These are phyloP conservation scores for Lachnellula hyalina DNA, from an alignment of 2,329 filamentous ascomycete species.

Conservation along the genomic window DNA sequence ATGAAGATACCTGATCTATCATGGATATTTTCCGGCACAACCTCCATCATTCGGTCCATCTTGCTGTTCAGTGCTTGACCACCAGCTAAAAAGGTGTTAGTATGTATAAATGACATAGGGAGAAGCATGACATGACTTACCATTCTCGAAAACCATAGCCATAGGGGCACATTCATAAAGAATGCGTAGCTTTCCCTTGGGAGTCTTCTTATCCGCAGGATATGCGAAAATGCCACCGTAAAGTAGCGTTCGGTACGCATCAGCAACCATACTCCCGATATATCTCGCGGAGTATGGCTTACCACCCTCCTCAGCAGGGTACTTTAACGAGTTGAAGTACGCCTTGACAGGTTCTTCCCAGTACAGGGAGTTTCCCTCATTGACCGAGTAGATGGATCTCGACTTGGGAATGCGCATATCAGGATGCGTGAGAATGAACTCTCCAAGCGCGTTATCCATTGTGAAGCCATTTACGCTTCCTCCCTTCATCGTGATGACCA, in stretches of 20 bases:
- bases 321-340: conserved; percentile 88
- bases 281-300: conserved; percentile 95
- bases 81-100: conserved; percentile 55
- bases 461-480: conserved; percentile 96
- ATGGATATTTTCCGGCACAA: conserved; percentile 88
- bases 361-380: conserved; percentile 97
- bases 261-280: conserved; percentile 97
- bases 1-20: conserved; percentile 94
- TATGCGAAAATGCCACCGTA: conserved; percentile 98
- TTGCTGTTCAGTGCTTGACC: conserved; percentile 87
- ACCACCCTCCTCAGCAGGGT: conserved; percentile 58
- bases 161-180: conserved; percentile 98
- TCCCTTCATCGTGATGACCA: conserved; percentile 95
- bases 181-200: conserved; percentile 96
- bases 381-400: conserved; percentile 91
- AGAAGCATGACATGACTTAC: conserved; percentile 44
- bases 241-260: conserved; percentile 90
- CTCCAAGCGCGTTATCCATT: conserved; percentile 89
- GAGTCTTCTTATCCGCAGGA: conserved; percentile 94
- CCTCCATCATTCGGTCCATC: conserved; percentile 84
- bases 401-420: conserved; percentile 81
- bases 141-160: conserved; percentile 98
- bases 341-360: conserved; percentile 84
- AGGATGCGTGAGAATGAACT: conserved; percentile 98
- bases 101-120: conserved; percentile 5